A percentile compares a stretch with the other conserved stretches of the same genome.
Evolutionary conservation across 2,329 filamentous ascomycete genomes (phyloP).

Genomic region (Aurifilum marmelostoma): DNA sequence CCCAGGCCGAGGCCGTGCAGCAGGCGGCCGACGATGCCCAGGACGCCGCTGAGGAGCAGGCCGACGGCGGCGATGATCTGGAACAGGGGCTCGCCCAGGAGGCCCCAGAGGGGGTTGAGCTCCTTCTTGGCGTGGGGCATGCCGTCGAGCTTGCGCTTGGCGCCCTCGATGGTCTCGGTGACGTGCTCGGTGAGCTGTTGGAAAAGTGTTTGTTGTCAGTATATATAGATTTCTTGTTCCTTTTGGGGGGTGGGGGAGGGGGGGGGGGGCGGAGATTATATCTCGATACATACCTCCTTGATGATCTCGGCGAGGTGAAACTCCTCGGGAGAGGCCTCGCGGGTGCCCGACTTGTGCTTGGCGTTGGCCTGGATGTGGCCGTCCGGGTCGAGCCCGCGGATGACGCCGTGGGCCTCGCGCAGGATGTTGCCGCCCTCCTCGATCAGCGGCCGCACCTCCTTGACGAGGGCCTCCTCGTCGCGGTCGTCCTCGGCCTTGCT

Average conservation of each 20-base stretch:
- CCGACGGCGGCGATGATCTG: constrained; percentile 92
- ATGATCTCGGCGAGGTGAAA: constrained; percentile 81
- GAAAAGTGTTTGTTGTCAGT: too few species aligned
- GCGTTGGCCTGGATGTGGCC: constrained; percentile 83
- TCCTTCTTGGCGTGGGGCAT: constrained; percentile 97
- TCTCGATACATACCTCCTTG: constrained; percentile 62
- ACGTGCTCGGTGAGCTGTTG: constrained; percentile 73
- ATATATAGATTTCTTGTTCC: too few species aligned
- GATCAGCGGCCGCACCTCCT: constrained; percentile 83
- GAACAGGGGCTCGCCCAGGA: constrained; percentile 83
- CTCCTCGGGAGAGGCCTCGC: constrained; percentile 81
- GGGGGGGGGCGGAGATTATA: too few species aligned
- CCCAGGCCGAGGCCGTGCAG: constrained; percentile 82
- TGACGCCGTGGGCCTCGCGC: constrained; percentile 82
- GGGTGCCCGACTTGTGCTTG: constrained; percentile 76
- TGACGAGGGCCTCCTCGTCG: constrained; percentile 86
- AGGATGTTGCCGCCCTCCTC: constrained; percentile 84
- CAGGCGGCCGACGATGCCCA: constrained; percentile 81
- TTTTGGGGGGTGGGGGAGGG: too few species aligned
- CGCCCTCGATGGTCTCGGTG: constrained; percentile 80
- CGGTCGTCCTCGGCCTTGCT: constrained; percentile 82
- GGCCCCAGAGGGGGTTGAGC: constrained; percentile 85
- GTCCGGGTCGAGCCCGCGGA: constrained; percentile 87
- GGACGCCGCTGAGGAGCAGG: constrained; percentile 77
- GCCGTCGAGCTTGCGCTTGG: constrained; percentile 86